Evolutionary conservation across 1,139 yeast species (phyloP).

Genomic region (Kodamaea ohmeri): DNA sequence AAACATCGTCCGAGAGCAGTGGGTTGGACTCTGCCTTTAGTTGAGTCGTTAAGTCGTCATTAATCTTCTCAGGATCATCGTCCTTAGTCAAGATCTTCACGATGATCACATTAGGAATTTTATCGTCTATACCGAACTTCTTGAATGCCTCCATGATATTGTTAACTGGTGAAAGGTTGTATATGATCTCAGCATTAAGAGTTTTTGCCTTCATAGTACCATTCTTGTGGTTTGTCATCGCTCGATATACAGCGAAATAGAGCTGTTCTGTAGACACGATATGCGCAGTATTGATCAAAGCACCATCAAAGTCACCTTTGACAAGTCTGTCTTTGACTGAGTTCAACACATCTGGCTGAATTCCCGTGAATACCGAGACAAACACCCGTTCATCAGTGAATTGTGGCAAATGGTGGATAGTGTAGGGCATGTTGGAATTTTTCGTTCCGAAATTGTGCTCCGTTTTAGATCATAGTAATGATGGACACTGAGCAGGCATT

Average conservation of each 20-base stretch:
- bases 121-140: constrained; percentile 40
- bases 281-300: constrained; percentile 39
- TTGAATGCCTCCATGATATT: constrained; percentile 45
- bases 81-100: constrained; percentile 27
- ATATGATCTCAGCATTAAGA: constrained; percentile 42
- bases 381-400: constrained; percentile 28
- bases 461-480: too few species aligned
- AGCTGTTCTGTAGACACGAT: constrained; percentile 40
- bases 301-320: constrained; percentile 37
- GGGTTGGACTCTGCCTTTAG: constrained; percentile 19
- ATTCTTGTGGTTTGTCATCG: constrained; percentile 29
- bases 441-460: background rate
- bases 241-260: constrained; percentile 32
- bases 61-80: constrained; percentile 4
- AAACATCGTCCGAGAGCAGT: constrained; percentile 26
- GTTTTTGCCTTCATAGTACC: constrained; percentile 39
- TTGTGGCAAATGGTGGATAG: constrained; percentile 28
- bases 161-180: constrained; percentile 42
- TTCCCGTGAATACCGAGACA: constrained; percentile 24
- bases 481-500: constrained; percentile 5
- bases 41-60: constrained; percentile 1
- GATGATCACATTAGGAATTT: constrained; percentile 28
- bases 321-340: constrained; percentile 31
- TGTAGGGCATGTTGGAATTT: constrained; percentile 2
- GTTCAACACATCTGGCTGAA: constrained; percentile 21